A percentile compares a stretch with the other conserved stretches of the same genome.
Conservation (phyloP, 257 asterid genomes). For the Plectranthus barbatus region DNA sequence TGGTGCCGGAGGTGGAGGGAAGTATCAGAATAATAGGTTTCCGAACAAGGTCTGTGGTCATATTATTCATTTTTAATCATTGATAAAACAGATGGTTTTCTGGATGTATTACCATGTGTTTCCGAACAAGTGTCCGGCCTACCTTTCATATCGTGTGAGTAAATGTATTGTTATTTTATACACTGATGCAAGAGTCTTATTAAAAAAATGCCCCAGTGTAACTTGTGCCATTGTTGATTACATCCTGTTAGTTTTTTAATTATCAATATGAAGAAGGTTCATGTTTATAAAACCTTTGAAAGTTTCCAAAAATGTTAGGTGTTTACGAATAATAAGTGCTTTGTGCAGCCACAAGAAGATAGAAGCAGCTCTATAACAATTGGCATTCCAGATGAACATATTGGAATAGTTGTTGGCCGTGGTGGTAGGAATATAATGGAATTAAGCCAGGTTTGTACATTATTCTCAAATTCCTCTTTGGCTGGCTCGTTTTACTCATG, state of each 20-base stretch:
- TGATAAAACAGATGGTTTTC: not conserved
- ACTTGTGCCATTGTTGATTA: too few species aligned
- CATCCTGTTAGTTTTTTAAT: not conserved
- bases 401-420: conserved; percentile 86
- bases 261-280: not conserved
- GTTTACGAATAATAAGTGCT: conserved; percentile 12
- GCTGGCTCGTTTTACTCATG: not conserved
- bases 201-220: too few species aligned
- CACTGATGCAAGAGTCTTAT: not conserved
- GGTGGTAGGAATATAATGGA: conserved; percentile 84
- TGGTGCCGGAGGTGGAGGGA: conserved; percentile 36
- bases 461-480: not conserved
- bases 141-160: not conserved
- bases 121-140: conserved; percentile 1
- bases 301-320: not conserved
- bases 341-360: conserved; percentile 45
- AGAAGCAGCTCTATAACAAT: conserved; percentile 65
- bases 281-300: not conserved
- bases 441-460: conserved; percentile 65
- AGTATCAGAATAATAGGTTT: conserved; percentile 40
- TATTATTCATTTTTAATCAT: conserved; percentile 4
- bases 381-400: conserved; percentile 82
- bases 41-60: conserved; percentile 34
- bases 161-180: not conserved
- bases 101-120: conserved; percentile 8